A percentile compares a stretch with the other conserved stretches of the same genome.
phyloP scores from a whole-genome alignment of 176 grass and related monocot species.

The Carex kokanica region DNA sequence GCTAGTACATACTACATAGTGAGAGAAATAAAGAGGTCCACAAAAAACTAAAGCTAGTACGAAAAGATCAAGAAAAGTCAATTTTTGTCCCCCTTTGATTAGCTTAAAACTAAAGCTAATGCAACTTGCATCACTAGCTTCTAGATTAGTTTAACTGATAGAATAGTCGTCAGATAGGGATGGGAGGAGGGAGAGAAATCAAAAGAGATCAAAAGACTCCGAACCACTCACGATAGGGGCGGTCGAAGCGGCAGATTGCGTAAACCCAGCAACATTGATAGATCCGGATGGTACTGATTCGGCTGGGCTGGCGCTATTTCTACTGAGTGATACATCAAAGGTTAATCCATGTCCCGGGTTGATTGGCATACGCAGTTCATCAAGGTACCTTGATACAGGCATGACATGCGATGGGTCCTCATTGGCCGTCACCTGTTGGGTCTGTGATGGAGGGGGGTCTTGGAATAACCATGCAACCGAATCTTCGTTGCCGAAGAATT shows the following conservation, averaged over 20 bases:
- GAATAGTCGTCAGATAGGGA: conserved; percentile 11
- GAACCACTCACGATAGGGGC: conserved; percentile 49
- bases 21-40: conserved; percentile 10
- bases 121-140: neutral
- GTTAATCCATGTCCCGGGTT: conserved; percentile 33
- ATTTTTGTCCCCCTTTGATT: conserved; percentile 22
- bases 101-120: conserved; percentile 20
- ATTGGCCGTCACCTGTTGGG: neutral
- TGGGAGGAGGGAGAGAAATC: neutral
- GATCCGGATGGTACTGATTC: neutral
- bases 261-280: neutral
- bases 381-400: neutral
- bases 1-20: neutral
- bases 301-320: neutral
- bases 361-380: conserved; percentile 9
- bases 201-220: neutral
- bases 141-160: neutral
- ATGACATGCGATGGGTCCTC: neutral
- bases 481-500: conserved; percentile 47
- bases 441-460: conserved; percentile 9
- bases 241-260: conserved; percentile 14
- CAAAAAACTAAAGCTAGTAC: conserved; percentile 7
- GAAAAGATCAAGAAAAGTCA: conserved; percentile 16
- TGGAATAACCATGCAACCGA: conserved; percentile 46
- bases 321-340: conserved; percentile 29